Evolutionary conservation across 2,329 filamentous ascomycete species (phyloP), one percentile per base, ranked within the genome.

Genomic region (Cyanodermella asteris): DNA sequence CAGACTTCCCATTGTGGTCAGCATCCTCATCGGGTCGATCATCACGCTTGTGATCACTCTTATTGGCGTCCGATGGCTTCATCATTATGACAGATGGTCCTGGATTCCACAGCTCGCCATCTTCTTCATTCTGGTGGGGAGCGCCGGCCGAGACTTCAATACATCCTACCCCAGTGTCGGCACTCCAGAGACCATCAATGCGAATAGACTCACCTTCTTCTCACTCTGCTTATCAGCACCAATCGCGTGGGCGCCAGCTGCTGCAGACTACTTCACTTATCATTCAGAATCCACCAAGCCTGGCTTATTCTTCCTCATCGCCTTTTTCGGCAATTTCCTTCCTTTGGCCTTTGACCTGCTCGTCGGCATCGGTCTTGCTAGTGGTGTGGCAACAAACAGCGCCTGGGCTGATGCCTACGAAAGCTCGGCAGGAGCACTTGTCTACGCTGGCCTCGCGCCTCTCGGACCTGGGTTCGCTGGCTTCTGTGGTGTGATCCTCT

Each of bases 241-340:
- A 6, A 60, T 72, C 26, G 70, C 66, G 2, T 76, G 72, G 40
- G 51, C 61, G 2, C 61, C 64, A 4, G 57, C 59, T 2, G 65
- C 61, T n/a, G 64, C 64, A 1, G 70, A 75, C 40, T 73, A 66
- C 39, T 71, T 72, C 35, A 66, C 72, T 27, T 75, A 72, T 44
- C 71, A 65, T 39, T 59, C 64, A 0, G 51, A 60, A 32, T 42
- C 51, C 32, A 54, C 62, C 8, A 53, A 59, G 10, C 46, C 53
- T 16, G 48, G 47, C 38, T 56, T 56, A 31, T 50, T 72, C 22
- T 72, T 71, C 37, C 34, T 45, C 19, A 53, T 67, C 21, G 69
- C 65, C 1, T 45, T 70, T 27, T 28, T 52, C 2, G 68, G 70
- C 4, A 51, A 74, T 1, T 47, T 55, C 4, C 30, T 55, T 5